A percentile compares a stretch with the other conserved stretches of the same genome.
phyloP scores from a whole-genome alignment of 2,329 filamentous ascomycete genomes.

The Apiospora rasikravindrae region DNA sequence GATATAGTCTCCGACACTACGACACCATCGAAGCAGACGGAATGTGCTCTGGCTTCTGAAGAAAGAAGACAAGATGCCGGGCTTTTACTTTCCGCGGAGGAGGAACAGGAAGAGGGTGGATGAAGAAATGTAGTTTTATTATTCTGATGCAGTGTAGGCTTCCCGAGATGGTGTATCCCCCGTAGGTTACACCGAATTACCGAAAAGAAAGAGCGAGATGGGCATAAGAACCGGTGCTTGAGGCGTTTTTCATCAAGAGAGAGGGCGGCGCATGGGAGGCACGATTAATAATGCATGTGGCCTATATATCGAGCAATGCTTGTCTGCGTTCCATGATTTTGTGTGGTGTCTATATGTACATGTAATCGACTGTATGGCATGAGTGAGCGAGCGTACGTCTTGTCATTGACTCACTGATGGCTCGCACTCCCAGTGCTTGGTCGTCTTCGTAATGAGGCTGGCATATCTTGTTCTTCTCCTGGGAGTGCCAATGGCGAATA shows the following conservation, averaged over 20 bases:
- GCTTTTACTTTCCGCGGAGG: not conserved
- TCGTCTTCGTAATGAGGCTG: not conserved
- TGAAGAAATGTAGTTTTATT: not conserved
- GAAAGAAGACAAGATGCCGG: not conserved
- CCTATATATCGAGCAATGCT: not conserved
- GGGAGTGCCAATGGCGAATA: not conserved
- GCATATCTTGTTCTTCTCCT: not conserved
- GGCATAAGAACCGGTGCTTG: constrained; percentile 7
- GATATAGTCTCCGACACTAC: not conserved
- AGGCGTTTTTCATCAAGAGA: not conserved
- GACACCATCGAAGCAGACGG: not conserved
- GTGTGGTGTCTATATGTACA: not conserved
- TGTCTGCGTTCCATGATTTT: not conserved
- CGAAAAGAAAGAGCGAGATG: constrained; percentile 4
- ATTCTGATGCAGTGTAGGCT: constrained; percentile 14
- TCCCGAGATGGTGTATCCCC: not conserved
- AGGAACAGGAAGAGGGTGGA: not conserved
- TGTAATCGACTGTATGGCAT: not conserved
- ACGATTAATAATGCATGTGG: constrained; percentile 15
- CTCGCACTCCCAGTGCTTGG: too few species aligned
- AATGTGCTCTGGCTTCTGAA: not conserved
- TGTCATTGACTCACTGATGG: too few species aligned
- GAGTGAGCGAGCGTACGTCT: too few species aligned
- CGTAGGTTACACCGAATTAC: not conserved
- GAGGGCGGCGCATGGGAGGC: constrained; percentile 1